phyloP scores from a whole-genome alignment of 306 rosid species.

The Castanopsis chinensis region DNA sequence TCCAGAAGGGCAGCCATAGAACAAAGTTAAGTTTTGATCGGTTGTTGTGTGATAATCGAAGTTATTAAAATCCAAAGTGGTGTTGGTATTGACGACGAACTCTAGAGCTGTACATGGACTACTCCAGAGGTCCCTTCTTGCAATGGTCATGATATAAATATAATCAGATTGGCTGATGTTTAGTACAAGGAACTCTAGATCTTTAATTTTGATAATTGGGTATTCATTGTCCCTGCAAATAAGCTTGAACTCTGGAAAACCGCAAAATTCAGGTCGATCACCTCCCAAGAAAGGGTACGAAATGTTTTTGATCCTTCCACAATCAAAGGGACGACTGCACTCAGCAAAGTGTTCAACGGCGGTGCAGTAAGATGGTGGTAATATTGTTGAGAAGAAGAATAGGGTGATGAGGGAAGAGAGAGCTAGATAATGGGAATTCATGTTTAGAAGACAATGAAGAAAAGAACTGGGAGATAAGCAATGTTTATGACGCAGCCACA shows the following conservation, averaged over 20 bases:
- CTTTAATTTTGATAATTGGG: slow-evolving; percentile 18
- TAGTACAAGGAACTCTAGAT: slow-evolving; percentile 19
- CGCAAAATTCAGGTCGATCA: slow-evolving; percentile 26
- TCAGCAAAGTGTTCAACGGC: slow-evolving; percentile 10
- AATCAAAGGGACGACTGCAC: slow-evolving; percentile 30
- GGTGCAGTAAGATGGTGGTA: slow-evolving; percentile 5
- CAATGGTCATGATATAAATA: slow-evolving; percentile 26
- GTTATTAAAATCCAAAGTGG: slow-evolving; percentile 9
- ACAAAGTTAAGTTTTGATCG: no score
- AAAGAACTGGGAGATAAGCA: no score
- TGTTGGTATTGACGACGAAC: neutral
- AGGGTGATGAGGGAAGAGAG: slow-evolving; percentile 1
- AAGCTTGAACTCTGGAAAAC: slow-evolving; percentile 31
- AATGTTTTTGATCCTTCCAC: slow-evolving; percentile 27
- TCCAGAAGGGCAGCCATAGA: no score
- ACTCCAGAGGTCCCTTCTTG: slow-evolving; percentile 34
- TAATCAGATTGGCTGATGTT: neutral
- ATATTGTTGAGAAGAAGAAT: slow-evolving; percentile 22
- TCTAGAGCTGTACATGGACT: neutral
- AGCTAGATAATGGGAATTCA: neutral
- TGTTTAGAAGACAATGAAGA: neutral
- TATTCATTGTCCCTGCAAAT: slow-evolving; percentile 18
- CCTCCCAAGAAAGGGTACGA: slow-evolving; percentile 42
- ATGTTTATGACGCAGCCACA: no score
- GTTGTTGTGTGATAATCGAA: slow-evolving; percentile 18